These are phyloP conservation scores for Diaporthe capsici DNA, from an alignment of 2,329 filamentous ascomycete genomes.

Conservation along the genomic window DNA sequence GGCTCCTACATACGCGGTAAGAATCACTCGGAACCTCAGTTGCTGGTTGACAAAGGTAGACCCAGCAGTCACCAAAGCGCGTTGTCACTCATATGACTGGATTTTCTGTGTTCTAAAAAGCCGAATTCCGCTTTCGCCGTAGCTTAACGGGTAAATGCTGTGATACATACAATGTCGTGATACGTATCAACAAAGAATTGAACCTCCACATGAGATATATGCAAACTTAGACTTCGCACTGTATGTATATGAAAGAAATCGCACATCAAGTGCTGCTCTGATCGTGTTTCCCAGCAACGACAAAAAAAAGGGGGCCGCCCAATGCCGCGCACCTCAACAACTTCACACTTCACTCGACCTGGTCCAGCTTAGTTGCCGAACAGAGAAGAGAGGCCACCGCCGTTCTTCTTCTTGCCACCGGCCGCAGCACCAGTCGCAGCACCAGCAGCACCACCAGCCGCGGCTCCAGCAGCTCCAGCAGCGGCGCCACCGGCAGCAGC, in stretches of 20 bases:
- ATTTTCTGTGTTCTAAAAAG: neutral
- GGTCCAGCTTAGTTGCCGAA: slow-evolving; percentile 1
- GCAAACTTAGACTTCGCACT: slow-evolving; percentile 6
- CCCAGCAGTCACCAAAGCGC: neutral
- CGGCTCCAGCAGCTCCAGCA: neutral
- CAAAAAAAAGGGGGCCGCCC: neutral
- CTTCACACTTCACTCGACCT: neutral
- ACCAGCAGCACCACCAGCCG: neutral
- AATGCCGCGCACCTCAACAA: neutral
- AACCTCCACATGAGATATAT: neutral
- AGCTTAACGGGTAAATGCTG: neutral
- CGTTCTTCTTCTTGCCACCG: neutral
- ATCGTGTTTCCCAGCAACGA: neutral
- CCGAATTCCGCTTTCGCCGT: neutral
- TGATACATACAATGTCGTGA: neutral
- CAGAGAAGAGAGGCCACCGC: neutral
- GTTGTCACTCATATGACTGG: neutral
- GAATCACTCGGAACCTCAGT: neutral
- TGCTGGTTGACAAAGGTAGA: neutral
- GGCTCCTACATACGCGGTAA: neutral
- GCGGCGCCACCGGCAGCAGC: neutral
- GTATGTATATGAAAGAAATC: slow-evolving; percentile 1
- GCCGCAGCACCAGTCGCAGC: neutral
- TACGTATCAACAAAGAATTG: neutral
- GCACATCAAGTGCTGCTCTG: neutral